Conservation (phyloP, 805 yeast species). For the Saturnispora bothae region DNA sequence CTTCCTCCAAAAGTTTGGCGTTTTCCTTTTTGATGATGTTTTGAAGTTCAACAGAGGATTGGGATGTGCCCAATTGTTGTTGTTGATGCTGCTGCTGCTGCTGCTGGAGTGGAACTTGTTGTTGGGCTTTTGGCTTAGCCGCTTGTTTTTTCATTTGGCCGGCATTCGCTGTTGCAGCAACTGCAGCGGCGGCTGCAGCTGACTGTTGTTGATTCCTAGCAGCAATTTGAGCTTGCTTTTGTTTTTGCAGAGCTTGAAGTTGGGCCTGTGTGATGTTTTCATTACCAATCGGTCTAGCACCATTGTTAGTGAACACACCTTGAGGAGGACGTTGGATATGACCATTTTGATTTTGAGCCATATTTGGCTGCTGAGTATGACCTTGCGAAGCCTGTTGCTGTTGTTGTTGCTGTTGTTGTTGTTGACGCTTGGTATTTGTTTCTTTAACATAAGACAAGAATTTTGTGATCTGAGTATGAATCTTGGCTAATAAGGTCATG, state of each 20-base stretch:
- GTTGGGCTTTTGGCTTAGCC: not conserved
- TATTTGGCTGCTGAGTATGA: not conserved
- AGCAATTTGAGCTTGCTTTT: not conserved
- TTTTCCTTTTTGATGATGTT: conserved; percentile 23
- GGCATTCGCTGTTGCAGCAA: not conserved
- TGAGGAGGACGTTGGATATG: conserved; percentile 10
- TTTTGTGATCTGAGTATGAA: conserved; percentile 61
- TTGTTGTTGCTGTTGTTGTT: conserved; percentile 19
- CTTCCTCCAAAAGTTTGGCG: conserved; percentile 23
- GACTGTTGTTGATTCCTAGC: conserved; percentile 15
- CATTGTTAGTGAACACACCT: conserved; percentile 9
- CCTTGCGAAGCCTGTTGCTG: not conserved
- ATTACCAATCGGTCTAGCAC: not conserved
- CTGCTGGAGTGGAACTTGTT: conserved; percentile 6
- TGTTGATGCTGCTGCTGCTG: not conserved
- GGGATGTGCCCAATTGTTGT: not conserved
- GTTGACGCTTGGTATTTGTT: conserved; percentile 25
- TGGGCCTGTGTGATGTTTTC: conserved; percentile 6
- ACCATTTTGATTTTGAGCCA: conserved; percentile 14
- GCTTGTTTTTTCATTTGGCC: not conserved
- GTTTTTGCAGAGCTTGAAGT: conserved; percentile 2
- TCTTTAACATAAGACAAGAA: conserved; percentile 69
- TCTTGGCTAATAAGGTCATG: conserved; percentile 60
- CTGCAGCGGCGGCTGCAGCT: not conserved
- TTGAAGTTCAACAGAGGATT: conserved; percentile 14